phyloP scores from a whole-genome alignment of 139 green algal genomes.

The Gonium pectorale region DNA sequence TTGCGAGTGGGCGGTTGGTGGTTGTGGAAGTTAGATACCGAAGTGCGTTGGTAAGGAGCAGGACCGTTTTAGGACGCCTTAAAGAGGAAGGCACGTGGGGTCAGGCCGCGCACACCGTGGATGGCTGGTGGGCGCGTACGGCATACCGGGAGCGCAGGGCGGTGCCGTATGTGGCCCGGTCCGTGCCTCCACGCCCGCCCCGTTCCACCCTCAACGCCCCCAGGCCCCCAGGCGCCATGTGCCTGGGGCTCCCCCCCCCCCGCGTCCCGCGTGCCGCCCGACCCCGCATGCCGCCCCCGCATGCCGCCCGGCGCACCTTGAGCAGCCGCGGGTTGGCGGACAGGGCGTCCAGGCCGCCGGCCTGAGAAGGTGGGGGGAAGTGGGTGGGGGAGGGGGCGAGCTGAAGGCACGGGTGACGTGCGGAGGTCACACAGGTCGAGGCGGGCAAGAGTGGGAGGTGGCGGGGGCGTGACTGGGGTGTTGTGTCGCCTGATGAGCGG shows the following conservation, averaged over 20 bases:
- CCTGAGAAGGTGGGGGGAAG: slow-evolving; percentile 16
- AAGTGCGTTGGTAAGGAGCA: background rate
- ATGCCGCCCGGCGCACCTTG: slow-evolving; percentile 13
- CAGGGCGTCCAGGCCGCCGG: slow-evolving; percentile 75
- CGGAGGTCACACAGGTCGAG: background rate
- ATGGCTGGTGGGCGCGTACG: background rate
- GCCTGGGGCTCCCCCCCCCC: background rate
- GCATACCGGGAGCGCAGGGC: background rate
- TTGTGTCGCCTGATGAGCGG: background rate
- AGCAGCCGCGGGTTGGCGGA: slow-evolving; percentile 28
- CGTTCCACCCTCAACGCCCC: background rate
- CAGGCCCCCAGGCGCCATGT: background rate
- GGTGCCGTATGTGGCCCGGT: background rate
- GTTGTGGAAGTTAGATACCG: too few species aligned
- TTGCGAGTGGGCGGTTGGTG: too few species aligned
- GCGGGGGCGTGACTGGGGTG: background rate
- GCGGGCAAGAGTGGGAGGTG: too few species aligned
- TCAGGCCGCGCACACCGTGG: background rate
- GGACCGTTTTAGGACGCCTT: too few species aligned
- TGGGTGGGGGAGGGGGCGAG: background rate
- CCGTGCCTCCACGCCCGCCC: background rate
- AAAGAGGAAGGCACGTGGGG: background rate
- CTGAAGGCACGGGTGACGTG: background rate
- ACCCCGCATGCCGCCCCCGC: background rate
- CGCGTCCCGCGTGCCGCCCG: background rate